A percentile compares a stretch with the other conserved stretches of the same genome.
These are phyloP conservation scores for Macrophomina tecta DNA, from an alignment of 2,329 filamentous ascomycete species.

Conservation along the genomic window DNA sequence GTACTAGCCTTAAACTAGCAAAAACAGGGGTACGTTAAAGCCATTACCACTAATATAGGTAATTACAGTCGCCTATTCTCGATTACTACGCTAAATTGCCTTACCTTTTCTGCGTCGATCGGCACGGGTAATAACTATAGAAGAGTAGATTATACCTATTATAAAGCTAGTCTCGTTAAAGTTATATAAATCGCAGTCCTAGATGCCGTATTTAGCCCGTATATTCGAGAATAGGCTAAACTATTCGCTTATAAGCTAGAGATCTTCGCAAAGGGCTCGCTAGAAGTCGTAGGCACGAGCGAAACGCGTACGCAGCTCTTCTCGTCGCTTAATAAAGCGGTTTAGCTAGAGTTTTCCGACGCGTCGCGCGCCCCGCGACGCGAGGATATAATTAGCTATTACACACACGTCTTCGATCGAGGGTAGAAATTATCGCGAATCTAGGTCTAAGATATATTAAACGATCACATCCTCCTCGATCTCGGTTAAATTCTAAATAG, in stretches of 20 bases:
- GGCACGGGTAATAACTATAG: slow-evolving; percentile 37
- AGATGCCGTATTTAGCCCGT: slow-evolving; percentile 30
- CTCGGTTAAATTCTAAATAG: slow-evolving; percentile 24
- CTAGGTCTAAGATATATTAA: slow-evolving; percentile 31
- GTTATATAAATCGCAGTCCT: slow-evolving; percentile 33
- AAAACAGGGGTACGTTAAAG: neutral
- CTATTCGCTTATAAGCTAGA: slow-evolving; percentile 25
- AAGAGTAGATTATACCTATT: slow-evolving; percentile 37
- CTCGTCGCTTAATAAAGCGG: slow-evolving; percentile 31
- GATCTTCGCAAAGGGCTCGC: slow-evolving; percentile 30
- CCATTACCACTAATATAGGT: slow-evolving; percentile 28
- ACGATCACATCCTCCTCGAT: slow-evolving; percentile 32
- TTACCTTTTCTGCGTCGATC: slow-evolving; percentile 32
- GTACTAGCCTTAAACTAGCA: neutral
- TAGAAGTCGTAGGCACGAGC: slow-evolving; percentile 30
- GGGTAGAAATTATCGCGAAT: slow-evolving; percentile 28
- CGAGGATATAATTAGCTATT: slow-evolving; percentile 32
- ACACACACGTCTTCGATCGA: slow-evolving; percentile 30
- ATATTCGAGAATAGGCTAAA: slow-evolving; percentile 9
- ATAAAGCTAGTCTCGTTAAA: slow-evolving; percentile 42
- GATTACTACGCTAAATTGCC: slow-evolving; percentile 36
- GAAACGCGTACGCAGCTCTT: slow-evolving; percentile 29
- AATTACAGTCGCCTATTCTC: slow-evolving; percentile 38
- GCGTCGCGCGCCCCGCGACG: slow-evolving; percentile 22
- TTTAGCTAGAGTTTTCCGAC: slow-evolving; percentile 31